phyloP scores from a whole-genome alignment of 306 rosid genomes.

The Fragaria iinumae region DNA sequence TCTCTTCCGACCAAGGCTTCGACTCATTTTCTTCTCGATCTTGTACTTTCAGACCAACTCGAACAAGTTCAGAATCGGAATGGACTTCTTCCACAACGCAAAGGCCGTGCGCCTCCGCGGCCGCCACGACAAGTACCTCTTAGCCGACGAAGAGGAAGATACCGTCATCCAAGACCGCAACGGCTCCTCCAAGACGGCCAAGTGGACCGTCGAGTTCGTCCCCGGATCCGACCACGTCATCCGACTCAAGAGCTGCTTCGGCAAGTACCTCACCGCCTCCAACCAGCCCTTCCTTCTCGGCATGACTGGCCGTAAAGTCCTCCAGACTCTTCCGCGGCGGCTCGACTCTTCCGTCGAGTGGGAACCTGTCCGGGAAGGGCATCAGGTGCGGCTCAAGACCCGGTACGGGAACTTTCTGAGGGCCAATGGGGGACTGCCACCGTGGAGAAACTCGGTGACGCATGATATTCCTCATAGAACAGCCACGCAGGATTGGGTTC shows the following conservation, averaged over 20 bases:
- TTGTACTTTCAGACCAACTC: conserved; percentile 20
- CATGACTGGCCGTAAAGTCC: conserved; percentile 78
- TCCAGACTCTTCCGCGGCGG: conserved; percentile 53
- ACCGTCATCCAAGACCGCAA: conserved; percentile 61
- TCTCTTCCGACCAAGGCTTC: too few species aligned
- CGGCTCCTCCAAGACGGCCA: conserved; percentile 64
- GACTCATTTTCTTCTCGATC: too few species aligned
- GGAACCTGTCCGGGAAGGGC: conserved; percentile 73
- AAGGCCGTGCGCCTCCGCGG: conserved; percentile 80
- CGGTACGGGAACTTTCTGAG: conserved; percentile 76
- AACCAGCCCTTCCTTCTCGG: conserved; percentile 66
- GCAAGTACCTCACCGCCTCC: conserved; percentile 81
- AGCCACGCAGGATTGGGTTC: conserved; percentile 77
- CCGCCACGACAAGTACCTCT: conserved; percentile 70
- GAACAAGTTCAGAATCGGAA: conserved; percentile 43
- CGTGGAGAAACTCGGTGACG: conserved; percentile 88
- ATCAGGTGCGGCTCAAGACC: conserved; percentile 60
- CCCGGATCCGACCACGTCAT: conserved; percentile 49
- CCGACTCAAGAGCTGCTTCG: conserved; percentile 80
- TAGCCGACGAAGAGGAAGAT: conserved; percentile 86
- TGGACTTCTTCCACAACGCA: conserved; percentile 71
- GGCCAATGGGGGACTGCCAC: conserved; percentile 84
- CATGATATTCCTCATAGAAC: conserved; percentile 80
- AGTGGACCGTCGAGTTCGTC: conserved; percentile 65
- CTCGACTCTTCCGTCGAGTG: conserved; percentile 84